Evolutionary conservation across 495 filamentous ascomycete species (phyloP).

Genomic region (Penicillium ucsense): DNA sequence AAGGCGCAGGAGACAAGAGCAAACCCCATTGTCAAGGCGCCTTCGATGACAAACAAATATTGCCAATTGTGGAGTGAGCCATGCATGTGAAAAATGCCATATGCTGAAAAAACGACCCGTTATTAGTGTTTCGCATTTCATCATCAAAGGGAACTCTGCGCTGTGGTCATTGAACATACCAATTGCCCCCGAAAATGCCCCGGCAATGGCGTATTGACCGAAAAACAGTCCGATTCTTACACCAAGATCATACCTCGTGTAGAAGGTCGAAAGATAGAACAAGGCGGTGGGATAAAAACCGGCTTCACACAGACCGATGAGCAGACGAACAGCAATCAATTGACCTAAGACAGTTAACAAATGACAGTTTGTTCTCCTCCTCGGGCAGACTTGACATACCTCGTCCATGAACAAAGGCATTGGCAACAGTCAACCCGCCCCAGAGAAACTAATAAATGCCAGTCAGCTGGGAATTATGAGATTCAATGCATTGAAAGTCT

Average conservation of each 20-base stretch:
- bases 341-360: not conserved
- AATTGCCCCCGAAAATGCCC: conserved; percentile 29
- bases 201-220: conserved; percentile 49
- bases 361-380: not conserved
- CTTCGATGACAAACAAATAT: conserved; percentile 48
- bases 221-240: conserved; percentile 44
- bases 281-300: conserved; percentile 24
- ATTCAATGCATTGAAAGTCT: not conserved
- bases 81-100: not conserved
- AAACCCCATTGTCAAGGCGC: conserved; percentile 32
- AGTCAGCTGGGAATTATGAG: no score
- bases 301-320: conserved; percentile 1
- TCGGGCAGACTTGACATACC: conserved; percentile 7
- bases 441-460: conserved; percentile 24
- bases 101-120: not conserved
- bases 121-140: not conserved
- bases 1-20: conserved; percentile 40
- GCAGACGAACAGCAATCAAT: not conserved
- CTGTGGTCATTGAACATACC: not conserved
- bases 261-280: conserved; percentile 45
- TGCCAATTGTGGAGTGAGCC: conserved; percentile 31
- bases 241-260: conserved; percentile 46
- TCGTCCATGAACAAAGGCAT: conserved; percentile 29
- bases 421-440: conserved; percentile 41
- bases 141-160: not conserved